Evolutionary conservation across 768 basidiomycete genomes (phyloP).

Genomic region (Coprinellus aureogranulatus): DNA sequence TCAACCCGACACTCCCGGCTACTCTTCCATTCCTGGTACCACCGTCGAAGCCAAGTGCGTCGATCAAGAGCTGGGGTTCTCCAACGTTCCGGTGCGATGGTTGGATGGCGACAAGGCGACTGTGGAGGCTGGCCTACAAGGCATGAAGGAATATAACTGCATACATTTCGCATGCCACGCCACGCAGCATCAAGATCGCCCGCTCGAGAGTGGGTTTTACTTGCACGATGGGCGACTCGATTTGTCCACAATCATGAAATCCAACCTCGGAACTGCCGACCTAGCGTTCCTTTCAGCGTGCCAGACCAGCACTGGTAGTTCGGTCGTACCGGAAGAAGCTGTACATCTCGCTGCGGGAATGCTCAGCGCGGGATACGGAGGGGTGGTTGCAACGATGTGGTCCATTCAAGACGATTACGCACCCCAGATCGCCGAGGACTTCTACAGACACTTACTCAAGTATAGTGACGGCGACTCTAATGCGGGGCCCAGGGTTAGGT

Average conservation of each 20-base stretch:
- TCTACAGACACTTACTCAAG: constrained; percentile 23
- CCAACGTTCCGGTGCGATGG: not conserved
- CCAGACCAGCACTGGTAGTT: constrained; percentile 31
- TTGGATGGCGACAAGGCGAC: not conserved
- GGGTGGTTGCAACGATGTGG: constrained; percentile 41
- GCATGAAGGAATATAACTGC: constrained; percentile 17
- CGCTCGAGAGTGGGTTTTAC: constrained; percentile 23
- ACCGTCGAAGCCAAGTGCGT: constrained; percentile 8
- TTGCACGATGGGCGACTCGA: constrained; percentile 18
- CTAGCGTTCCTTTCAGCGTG: constrained; percentile 43
- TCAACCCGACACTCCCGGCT: constrained; percentile 10
- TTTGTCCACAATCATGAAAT: constrained; percentile 10
- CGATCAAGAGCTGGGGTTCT: too few species aligned
- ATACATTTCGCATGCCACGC: constrained; percentile 36
- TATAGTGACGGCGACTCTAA: not conserved
- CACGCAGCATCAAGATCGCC: constrained; percentile 22
- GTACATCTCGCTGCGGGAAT: constrained; percentile 39
- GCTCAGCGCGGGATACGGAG: constrained; percentile 24
- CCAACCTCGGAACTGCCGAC: constrained; percentile 13
- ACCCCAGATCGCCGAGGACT: constrained; percentile 24
- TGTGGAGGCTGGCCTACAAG: constrained; percentile 8
- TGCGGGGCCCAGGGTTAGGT: not conserved
- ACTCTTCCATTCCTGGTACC: constrained; percentile 10
- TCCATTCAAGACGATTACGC: constrained; percentile 31
- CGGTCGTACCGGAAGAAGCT: constrained; percentile 28